These are phyloP conservation scores for Fusarium xyrophilum DNA, from an alignment of 2,329 filamentous ascomycete genomes.

Conservation along the genomic window DNA sequence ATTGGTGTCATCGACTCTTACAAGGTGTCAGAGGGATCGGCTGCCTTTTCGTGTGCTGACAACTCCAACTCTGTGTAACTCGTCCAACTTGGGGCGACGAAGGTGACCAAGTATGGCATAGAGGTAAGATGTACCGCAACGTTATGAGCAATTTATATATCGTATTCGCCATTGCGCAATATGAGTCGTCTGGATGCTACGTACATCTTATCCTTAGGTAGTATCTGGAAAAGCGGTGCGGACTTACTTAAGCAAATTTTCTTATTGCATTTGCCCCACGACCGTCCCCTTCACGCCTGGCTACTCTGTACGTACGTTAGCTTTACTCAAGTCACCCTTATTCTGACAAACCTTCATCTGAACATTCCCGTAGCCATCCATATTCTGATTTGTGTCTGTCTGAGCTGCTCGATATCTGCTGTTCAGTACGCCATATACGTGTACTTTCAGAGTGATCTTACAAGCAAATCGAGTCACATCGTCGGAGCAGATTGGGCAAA, in stretches of 20 bases:
- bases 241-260: constrained; percentile 23
- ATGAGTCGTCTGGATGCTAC: not conserved
- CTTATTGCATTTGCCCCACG: constrained; percentile 11
- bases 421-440: not conserved
- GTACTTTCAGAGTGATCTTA: not conserved
- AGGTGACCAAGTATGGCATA: not conserved
- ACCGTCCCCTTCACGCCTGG: not conserved
- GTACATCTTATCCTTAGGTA: not conserved
- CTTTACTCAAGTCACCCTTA: not conserved
- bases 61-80: constrained; percentile 47
- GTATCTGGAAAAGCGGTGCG: constrained; percentile 25
- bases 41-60: constrained; percentile 53
- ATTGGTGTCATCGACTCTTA: constrained; percentile 47
- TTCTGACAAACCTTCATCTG: not conserved
- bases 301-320: no score
- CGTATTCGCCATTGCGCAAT: not conserved
- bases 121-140: not conserved
- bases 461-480: not conserved
- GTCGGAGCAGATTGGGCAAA: not conserved
- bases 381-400: not conserved
- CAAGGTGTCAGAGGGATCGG: constrained; percentile 45
- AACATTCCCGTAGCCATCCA: not conserved
- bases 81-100: not conserved
- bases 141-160: not conserved
- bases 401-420: not conserved